Base-by-base conservation (phyloP, 2,329 filamentous ascomycete species). In the Ceratocystis diversiconidia region DNA sequence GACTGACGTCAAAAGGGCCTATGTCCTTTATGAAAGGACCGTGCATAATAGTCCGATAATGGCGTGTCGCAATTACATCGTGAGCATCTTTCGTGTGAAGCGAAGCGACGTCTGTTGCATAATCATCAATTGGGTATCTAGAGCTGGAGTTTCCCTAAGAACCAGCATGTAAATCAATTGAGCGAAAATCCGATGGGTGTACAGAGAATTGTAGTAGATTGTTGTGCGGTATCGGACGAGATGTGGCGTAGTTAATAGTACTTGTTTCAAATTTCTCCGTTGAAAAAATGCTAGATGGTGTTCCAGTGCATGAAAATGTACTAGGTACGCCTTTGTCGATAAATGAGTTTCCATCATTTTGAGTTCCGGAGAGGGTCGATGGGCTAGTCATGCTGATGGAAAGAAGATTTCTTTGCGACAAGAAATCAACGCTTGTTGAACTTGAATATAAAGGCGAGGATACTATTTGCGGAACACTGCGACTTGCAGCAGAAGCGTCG, bases 371-470 rank as follows among this genome's bases (percentile, higher is more conserved):
- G 32, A 19, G 28, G 30, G 19, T 41, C 61, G 46, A 25, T 17
- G 19, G 48, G 15, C 25, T 43, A 30, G 61, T 43, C 36, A 36
- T 50, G 22, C 59, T 19, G 3, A 8, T 41, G 19, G 61, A 48
- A 44, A 66, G 50, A 36, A 63, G 15, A 28, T 36, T 66, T 48
- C 41, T 50, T 44, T 41, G 61, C 28, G 50, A 41, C 36, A 66
- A 61, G 46, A 59, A 63, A 43, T 62, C 65, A 36, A 67, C 65
- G 65, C 65, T 67, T 64, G 59, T 61, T 36, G 65, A 65, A 41
- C 22, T 30, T 41, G 19, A 28, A 61, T 17, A 30, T 8, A 12
- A 15, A 32, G 32, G 32, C 5, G 17, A 10, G 22, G 62, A 2
- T 19, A 28, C 30, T 17, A n/a, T 44, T 43, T 67, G 44, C 55